Evolutionary conservation across 2,329 filamentous ascomycete genomes (phyloP), one percentile per base, ranked within the genome.

Genomic region (Colletotrichum aenigma): DNA sequence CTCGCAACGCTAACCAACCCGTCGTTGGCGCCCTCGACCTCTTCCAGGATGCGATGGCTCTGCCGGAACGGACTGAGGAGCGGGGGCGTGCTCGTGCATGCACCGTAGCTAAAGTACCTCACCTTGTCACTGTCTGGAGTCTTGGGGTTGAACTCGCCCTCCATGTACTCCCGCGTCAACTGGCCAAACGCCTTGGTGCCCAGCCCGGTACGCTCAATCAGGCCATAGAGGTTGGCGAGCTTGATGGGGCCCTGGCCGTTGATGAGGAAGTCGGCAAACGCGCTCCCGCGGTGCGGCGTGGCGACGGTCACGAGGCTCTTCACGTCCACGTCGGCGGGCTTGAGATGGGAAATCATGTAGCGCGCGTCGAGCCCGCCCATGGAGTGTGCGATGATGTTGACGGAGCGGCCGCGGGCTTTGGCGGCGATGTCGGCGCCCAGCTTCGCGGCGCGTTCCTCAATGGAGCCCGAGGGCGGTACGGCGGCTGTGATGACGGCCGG

Each of bases 301-400:
- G 89, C 88, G 64, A 91, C 84, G 18, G 90, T 92, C 58, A 90
- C 88, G 16, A 92, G 85, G 3, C 88, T 88, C 32, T 86, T 85
- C 66, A 91, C 88, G 21, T 84, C 81, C 24, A 91, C 84, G 55
- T 85, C 82, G 28, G 83, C 81, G 1, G 89, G 89, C 56, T 84
- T 84, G 15, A 93, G 85, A 66, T 87, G 86, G 26, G 91, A 90
- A 69, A 93, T 90, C 91, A 93, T 92, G 82, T 92, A 92, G 61
- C 92, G 87, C 12, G 91, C 89, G 81, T 93, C 92, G 5, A 94
- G 86, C 3, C 92, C 92, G 64, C 92, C 91, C 91, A 93, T 93
- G 78, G 88, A 91, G 84, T 96, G 94, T 55, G 91, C 91, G 24
- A 96, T 88, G 75, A 98, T 94, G 81, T 95, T 95, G 78, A 98